Base-by-base conservation (phyloP, 225 moss, liverwort and hornwort genomes). In the Anthoceros angustus region DNA sequence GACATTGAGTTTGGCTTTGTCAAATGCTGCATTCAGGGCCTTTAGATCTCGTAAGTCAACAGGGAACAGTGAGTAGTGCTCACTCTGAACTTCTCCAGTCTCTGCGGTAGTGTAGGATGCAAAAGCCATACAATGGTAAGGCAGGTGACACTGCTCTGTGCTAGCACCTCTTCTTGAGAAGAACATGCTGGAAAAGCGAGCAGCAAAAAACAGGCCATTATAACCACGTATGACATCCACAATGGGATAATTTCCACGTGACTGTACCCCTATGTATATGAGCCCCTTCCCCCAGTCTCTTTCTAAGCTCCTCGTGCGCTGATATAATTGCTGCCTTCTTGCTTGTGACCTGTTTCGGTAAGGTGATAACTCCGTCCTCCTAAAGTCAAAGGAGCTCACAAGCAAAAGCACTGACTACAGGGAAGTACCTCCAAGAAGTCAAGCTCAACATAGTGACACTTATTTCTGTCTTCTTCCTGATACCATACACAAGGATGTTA, bases 381-480 rank as follows among this genome's bases (percentile, higher is more conserved):
- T 18, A 42, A 25, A 68, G 49, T 10, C 12, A 39, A 12, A 14
- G 41, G 18, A 42, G 40, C 6, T 5, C 21, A n/a, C 14, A 71
- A 55, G n/a, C 14, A 7, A n/a, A 55, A 7, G 2, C 12, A 55
- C 55, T 9, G n/a, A 9, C 18, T 55, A 18, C 18, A 18, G 16
- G 43, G 5, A 41, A 69, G 40, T 77, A 94, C 93, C 93, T 90
- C 90, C 41, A 76, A 20, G 73, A 94, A 94, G 69, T 94, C 93
- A 69, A 90, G 49, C 83, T 94, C 93, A 66, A 94, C 87, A 62
- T 78, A 94, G 62, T 84, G 81, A 72, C 84, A 67, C 45, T 80
- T 87, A 25, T 78, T 81, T 72, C 64, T 62, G 71, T 80, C 90
- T 79, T 90, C 93, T 67, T 80, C 84, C 93, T 94, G 86, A 49